Conservation (phyloP, 78 protist genomes). For the Isochrysis galbana region DNA sequence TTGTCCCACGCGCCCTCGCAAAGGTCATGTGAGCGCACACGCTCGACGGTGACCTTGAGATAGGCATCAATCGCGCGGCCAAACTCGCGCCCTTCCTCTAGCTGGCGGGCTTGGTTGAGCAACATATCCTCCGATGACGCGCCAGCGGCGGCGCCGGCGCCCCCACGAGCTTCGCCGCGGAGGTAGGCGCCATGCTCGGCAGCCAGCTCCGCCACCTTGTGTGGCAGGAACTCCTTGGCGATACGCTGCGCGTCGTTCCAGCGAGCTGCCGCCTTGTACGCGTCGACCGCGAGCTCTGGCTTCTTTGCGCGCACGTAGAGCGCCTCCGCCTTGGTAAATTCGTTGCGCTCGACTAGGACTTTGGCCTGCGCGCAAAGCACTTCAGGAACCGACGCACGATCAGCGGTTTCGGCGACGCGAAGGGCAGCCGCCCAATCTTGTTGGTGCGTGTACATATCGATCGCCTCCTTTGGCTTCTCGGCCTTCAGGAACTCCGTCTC, state of each 20-base stretch:
- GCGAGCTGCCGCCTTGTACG: slow-evolving; percentile 63
- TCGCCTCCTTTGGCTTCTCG: slow-evolving; percentile 78
- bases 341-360: slow-evolving; percentile 5
- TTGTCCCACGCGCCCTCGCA: slow-evolving; percentile 63
- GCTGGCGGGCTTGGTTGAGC: slow-evolving; percentile 14
- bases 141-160: too few species aligned
- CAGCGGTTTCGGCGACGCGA: slow-evolving; percentile 77
- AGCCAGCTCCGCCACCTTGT: neutral
- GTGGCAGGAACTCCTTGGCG: slow-evolving; percentile 32
- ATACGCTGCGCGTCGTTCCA: slow-evolving; percentile 50
- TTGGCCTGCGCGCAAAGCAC: neutral
- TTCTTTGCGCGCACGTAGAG: slow-evolving; percentile 62
- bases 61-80: slow-evolving; percentile 65
- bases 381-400: slow-evolving; percentile 44
- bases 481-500: slow-evolving; percentile 67
- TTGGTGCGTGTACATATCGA: slow-evolving; percentile 79
- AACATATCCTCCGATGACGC: neutral
- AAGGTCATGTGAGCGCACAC: neutral
- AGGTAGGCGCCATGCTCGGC: neutral
- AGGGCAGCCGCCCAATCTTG: slow-evolving; percentile 77
- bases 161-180: slow-evolving; percentile 9
- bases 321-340: slow-evolving; percentile 62
- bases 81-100: slow-evolving; percentile 56
- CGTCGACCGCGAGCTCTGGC: slow-evolving; percentile 66
- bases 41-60: slow-evolving; percentile 27